These are phyloP conservation scores for Nicotiana noctiflora DNA, from an alignment of 257 asterid species.

Conservation along the genomic window DNA sequence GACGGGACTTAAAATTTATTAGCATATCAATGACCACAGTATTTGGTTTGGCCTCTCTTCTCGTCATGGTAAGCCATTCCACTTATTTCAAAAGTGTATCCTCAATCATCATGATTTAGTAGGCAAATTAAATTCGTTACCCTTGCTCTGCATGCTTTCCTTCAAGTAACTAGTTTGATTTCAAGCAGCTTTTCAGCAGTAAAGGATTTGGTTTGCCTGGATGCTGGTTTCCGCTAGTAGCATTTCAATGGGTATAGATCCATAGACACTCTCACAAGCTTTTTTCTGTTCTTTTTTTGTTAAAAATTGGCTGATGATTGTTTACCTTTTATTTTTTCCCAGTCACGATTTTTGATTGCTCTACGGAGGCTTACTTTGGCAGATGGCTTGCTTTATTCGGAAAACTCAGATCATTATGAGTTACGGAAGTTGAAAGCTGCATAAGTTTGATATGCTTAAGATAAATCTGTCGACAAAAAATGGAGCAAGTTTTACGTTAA, in stretches of 20 bases:
- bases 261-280: background rate
- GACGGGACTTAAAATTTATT: conserved; percentile 82
- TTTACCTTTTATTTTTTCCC: conserved; percentile 12
- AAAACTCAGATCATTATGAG: conserved; percentile 31
- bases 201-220: conserved; percentile 75
- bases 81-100: background rate
- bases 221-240: conserved; percentile 80
- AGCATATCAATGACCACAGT: conserved; percentile 68
- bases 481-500: background rate
- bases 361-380: conserved; percentile 57
- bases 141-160: background rate
- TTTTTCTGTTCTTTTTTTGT: background rate
- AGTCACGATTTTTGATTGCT: conserved; percentile 74
- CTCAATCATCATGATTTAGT: background rate
- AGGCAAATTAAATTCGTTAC: background rate
- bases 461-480: background rate
- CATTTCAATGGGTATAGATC: conserved; percentile 79
- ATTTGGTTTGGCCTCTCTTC: conserved; percentile 55
- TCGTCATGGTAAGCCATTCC: conserved; percentile 52
- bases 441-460: conserved; percentile 10
- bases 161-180: background rate
- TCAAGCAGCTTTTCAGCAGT: conserved; percentile 50
- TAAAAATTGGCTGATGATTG: background rate
- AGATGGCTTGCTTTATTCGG: conserved; percentile 51
- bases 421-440: conserved; percentile 38